A percentile compares a stretch with the other conserved stretches of the same genome.
Conservation (phyloP, 352 stramenopile species). For the Pythium guiyangense region DNA sequence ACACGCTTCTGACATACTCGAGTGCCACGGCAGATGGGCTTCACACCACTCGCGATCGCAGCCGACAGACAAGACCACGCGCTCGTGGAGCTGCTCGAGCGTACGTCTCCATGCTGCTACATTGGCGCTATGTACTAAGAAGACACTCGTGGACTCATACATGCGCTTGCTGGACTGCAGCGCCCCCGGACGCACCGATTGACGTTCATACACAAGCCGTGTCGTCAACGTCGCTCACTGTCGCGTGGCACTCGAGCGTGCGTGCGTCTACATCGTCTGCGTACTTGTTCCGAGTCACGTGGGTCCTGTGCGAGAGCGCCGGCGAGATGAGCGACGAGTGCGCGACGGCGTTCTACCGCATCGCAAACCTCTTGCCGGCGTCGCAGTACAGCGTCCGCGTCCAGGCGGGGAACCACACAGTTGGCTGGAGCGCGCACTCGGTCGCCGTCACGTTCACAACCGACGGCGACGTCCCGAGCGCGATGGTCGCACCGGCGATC, state of each 20-base stretch:
- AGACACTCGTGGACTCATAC: background rate
- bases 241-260: constrained; percentile 22
- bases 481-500: constrained; percentile 31
- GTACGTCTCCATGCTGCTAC: constrained; percentile 15
- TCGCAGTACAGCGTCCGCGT: constrained; percentile 35
- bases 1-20: background rate
- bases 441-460: constrained; percentile 21
- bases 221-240: constrained; percentile 22
- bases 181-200: constrained; percentile 23
- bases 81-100: constrained; percentile 40
- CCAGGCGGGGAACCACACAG: constrained; percentile 35
- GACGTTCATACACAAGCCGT: constrained; percentile 13
- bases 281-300: constrained; percentile 39
- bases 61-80: constrained; percentile 26
- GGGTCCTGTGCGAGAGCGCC: constrained; percentile 20
- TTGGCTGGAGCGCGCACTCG: constrained; percentile 39
- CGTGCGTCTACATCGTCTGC: constrained; percentile 6
- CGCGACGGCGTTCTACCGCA: constrained; percentile 13
- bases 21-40: constrained; percentile 17
- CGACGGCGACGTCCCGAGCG: constrained; percentile 36
- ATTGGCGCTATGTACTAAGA: background rate
- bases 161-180: background rate
- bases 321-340: constrained; percentile 22
- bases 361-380: constrained; percentile 37
- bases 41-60: constrained; percentile 40